phyloP scores from a whole-genome alignment of 441 rosid species.

The Manihot esculenta region DNA sequence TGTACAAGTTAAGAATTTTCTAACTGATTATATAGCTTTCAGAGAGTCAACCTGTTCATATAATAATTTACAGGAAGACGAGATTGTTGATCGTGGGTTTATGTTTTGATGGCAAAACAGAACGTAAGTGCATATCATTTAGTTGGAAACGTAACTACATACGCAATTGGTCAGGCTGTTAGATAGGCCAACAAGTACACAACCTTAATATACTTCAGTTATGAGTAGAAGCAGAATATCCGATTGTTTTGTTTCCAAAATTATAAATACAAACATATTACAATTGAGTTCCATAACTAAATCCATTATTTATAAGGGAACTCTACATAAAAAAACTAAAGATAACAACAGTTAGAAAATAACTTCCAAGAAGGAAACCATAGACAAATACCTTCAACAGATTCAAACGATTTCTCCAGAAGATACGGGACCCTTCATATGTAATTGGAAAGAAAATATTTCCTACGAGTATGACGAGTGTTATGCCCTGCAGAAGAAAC shows the following conservation, averaged over 20 bases:
- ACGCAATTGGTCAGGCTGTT: neutral
- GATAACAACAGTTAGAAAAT: neutral
- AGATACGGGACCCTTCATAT: slow-evolving; percentile 76
- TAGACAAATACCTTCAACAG: slow-evolving; percentile 56
- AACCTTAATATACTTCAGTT: slow-evolving; percentile 4
- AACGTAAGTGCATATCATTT: neutral
- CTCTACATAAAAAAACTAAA: neutral
- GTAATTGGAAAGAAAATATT: slow-evolving; percentile 75
- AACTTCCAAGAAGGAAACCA: slow-evolving; percentile 10
- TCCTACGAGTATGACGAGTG: slow-evolving; percentile 52
- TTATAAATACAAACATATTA: neutral
- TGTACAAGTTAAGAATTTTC: neutral
- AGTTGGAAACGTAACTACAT: neutral
- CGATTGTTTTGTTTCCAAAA: neutral
- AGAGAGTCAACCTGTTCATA: neutral
- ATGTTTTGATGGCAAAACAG: neutral
- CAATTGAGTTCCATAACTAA: neutral
- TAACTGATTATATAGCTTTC: neutral
- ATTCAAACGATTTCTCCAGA: slow-evolving; percentile 58
- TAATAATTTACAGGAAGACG: neutral
- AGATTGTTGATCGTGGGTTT: neutral
- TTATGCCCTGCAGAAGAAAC: slow-evolving; percentile 55
- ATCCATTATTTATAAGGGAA: neutral
- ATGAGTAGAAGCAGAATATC: neutral
- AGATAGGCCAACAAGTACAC: slow-evolving; percentile 3